Percentiles rank a stretch among this genome's conserved stretches.
phyloP scores from a whole-genome alignment of 2,329 filamentous ascomycete genomes.

The Furcasterigmium sp. region DNA sequence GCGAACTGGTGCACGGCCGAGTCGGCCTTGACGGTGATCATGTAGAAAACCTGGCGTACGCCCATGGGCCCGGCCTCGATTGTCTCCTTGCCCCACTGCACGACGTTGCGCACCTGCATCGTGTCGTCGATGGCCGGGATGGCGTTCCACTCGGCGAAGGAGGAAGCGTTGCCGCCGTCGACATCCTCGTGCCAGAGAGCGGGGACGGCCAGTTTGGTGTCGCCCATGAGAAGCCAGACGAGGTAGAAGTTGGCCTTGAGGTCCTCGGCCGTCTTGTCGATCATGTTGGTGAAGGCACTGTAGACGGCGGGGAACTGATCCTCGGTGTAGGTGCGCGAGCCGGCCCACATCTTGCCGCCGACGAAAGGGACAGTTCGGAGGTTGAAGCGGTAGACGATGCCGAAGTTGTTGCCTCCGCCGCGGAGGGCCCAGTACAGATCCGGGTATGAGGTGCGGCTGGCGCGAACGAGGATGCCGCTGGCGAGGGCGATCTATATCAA shows the following conservation, averaged over 20 bases:
- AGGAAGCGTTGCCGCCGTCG: not conserved
- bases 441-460: slow-evolving; percentile 21
- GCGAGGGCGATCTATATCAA: slow-evolving; percentile 36
- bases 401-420: slow-evolving; percentile 39
- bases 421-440: slow-evolving; percentile 39
- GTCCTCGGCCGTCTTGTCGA: not conserved
- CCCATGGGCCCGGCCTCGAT: slow-evolving; percentile 11
- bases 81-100: slow-evolving; percentile 9
- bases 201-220: slow-evolving; percentile 13
- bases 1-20: not conserved
- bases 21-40: slow-evolving; percentile 11
- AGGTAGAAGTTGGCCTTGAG: not conserved
- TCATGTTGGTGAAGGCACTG: slow-evolving; percentile 9
- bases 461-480: slow-evolving; percentile 29
- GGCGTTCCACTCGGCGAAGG: slow-evolving; percentile 21
- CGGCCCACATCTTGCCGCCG: slow-evolving; percentile 9
- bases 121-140: slow-evolving; percentile 22
- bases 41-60: slow-evolving; percentile 15
- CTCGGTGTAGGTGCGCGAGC: slow-evolving; percentile 7
- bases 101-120: slow-evolving; percentile 8
- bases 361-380: slow-evolving; percentile 6
- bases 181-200: not conserved
- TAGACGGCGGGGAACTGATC: slow-evolving; percentile 19
- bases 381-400: slow-evolving; percentile 21
- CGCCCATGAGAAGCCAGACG: not conserved